Evolutionary conservation across 345 rosid species (phyloP).

Genomic region (Nasturtium officinale): DNA sequence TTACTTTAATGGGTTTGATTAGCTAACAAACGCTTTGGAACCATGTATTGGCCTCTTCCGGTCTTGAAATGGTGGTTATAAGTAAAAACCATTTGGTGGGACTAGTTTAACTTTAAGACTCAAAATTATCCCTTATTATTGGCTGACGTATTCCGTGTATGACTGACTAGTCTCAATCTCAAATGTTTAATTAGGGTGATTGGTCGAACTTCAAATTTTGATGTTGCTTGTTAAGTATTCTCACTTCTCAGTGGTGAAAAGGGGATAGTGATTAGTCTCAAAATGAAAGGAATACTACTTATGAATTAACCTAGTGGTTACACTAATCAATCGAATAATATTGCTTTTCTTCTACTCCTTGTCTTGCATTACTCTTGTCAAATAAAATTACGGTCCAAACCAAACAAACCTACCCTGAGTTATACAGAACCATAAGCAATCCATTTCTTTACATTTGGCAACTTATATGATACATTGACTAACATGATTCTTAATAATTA

Average conservation of each 20-base stretch:
- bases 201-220: neutral
- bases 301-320: slow-evolving; percentile 18
- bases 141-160: neutral
- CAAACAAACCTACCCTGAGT: slow-evolving; percentile 35
- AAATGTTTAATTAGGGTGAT: neutral
- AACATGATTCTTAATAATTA: slow-evolving; percentile 19
- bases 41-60: slow-evolving; percentile 15
- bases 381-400: slow-evolving; percentile 33
- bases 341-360: slow-evolving; percentile 38
- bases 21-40: slow-evolving; percentile 42
- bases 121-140: slow-evolving; percentile 18
- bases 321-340: slow-evolving; percentile 17
- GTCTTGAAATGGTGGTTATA: slow-evolving; percentile 36
- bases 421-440: slow-evolving; percentile 36
- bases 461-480: slow-evolving; percentile 32
- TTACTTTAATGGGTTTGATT: slow-evolving; percentile 34
- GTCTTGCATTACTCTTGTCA: neutral
- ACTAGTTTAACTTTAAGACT: slow-evolving; percentile 22
- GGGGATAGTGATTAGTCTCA: neutral
- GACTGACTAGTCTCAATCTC: neutral
- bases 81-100: slow-evolving; percentile 25
- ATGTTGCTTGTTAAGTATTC: slow-evolving; percentile 21
- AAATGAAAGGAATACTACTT: neutral
- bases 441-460: slow-evolving; percentile 17
- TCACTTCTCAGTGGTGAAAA: slow-evolving; percentile 4